Percentiles rank a stretch among this genome's conserved stretches.
These are phyloP conservation scores for Populus ilicifolia DNA, from an alignment of 345 rosid species.

Conservation along the genomic window DNA sequence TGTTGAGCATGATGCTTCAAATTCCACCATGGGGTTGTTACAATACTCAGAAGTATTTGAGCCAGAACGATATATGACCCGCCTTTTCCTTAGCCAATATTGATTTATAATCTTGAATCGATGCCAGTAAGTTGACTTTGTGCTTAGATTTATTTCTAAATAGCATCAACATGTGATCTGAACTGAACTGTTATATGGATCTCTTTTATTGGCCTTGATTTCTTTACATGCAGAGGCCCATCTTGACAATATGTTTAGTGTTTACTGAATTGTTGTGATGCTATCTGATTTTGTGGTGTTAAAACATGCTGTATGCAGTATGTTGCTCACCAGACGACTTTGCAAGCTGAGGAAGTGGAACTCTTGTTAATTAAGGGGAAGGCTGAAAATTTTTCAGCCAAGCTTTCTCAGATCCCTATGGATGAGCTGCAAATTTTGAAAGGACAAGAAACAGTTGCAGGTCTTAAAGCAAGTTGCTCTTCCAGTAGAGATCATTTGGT, in stretches of 20 bases:
- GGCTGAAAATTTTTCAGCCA: conserved; percentile 15
- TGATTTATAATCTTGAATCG: background rate
- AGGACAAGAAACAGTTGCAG: conserved; percentile 47
- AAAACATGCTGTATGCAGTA: conserved; percentile 15
- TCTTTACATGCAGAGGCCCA: background rate
- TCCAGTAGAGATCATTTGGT: conserved; percentile 42
- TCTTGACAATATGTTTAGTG: background rate
- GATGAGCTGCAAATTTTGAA: conserved; percentile 49
- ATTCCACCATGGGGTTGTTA: background rate
- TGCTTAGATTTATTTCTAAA: background rate
- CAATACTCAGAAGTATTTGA: background rate
- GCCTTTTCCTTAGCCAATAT: background rate
- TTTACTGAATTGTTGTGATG: background rate
- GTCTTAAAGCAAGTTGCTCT: conserved; percentile 27
- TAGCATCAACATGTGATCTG: background rate
- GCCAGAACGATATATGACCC: background rate
- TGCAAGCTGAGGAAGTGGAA: conserved; percentile 24
- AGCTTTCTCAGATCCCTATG: conserved; percentile 26
- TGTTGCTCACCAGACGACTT: conserved; percentile 18
- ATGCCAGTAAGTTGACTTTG: background rate
- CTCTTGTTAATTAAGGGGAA: conserved; percentile 14
- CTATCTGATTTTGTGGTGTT: background rate
- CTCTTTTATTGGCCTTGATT: background rate
- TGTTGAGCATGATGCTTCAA: background rate
- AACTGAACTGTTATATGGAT: background rate